Percentiles rank a stretch among this genome's conserved stretches.
These are phyloP conservation scores for Rhynchospora breviuscula DNA, from an alignment of 176 grass and related monocot genomes.

Conservation along the genomic window DNA sequence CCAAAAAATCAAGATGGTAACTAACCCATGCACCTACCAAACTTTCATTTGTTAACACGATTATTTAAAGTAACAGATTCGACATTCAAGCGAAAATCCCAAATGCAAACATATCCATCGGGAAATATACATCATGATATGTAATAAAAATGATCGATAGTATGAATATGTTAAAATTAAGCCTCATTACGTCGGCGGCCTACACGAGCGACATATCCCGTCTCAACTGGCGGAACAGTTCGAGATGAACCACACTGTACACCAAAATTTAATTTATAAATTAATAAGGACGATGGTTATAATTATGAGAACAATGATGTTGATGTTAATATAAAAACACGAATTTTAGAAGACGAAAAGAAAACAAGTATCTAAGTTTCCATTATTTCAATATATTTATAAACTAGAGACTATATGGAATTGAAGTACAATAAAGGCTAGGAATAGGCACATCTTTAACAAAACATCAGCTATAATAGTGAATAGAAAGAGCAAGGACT, in stretches of 20 bases:
- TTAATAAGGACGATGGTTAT: neutral
- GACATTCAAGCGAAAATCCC: no score
- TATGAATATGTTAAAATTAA: neutral
- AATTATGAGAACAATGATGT: neutral
- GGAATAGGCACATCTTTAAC: neutral
- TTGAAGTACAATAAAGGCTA: neutral
- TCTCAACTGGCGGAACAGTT: slow-evolving; percentile 52
- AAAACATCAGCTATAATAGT: neutral
- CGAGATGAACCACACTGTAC: slow-evolving; percentile 63
- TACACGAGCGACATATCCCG: slow-evolving; percentile 56
- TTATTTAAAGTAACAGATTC: no score
- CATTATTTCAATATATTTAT: neutral
- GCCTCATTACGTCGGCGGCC: slow-evolving; percentile 35
- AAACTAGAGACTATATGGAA: neutral
- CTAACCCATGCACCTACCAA: no score
- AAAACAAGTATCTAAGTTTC: neutral
- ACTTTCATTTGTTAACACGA: no score
- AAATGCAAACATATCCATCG: no score
- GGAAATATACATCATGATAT: no score
- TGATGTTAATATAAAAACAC: neutral
- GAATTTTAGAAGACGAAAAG: neutral
- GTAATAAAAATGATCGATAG: no score
- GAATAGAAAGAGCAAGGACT: neutral
- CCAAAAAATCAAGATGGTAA: no score
- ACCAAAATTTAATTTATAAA: neutral